These are phyloP conservation scores for Protomyces lactucae-debilis DNA, from an alignment of 1,139 yeast genomes.

Conservation along the genomic window DNA sequence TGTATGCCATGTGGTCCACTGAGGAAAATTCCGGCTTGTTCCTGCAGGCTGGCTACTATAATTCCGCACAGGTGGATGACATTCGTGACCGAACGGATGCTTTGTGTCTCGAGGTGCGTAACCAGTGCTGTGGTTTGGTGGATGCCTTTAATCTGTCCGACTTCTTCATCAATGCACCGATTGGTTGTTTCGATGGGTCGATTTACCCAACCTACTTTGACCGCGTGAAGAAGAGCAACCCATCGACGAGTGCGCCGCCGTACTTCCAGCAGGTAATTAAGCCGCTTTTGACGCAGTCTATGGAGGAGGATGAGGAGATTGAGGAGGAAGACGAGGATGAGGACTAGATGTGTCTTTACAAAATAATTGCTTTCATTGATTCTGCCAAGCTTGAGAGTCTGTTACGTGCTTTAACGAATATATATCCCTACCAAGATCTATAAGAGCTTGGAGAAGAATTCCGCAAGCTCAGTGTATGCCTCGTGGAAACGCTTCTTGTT, in stretches of 20 bases:
- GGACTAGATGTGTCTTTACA: neutral
- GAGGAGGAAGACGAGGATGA: slow-evolving; percentile 29
- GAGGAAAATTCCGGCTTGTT: slow-evolving; percentile 74
- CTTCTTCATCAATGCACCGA: slow-evolving; percentile 75
- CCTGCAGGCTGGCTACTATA: slow-evolving; percentile 57
- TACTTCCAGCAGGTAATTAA: slow-evolving; percentile 42
- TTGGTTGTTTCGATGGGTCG: slow-evolving; percentile 82
- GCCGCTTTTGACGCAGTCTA: slow-evolving; percentile 44
- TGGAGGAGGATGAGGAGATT: slow-evolving; percentile 34
- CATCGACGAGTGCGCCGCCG: slow-evolving; percentile 40
- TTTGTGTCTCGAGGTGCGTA: slow-evolving; percentile 46
- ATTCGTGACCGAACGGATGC: slow-evolving; percentile 40
- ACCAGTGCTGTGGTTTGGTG: slow-evolving; percentile 73
- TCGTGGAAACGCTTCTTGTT: slow-evolving; percentile 32
- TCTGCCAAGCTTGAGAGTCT: too few relatives aligned
- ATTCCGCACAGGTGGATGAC: slow-evolving; percentile 39
- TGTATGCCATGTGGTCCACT: slow-evolving; percentile 66
- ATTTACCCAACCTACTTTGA: slow-evolving; percentile 68
- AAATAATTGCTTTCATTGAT: too few relatives aligned
- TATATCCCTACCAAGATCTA: neutral
- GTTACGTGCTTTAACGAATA: neutral
- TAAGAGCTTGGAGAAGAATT: slow-evolving; percentile 29
- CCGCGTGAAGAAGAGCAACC: slow-evolving; percentile 42
- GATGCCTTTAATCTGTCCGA: slow-evolving; percentile 86
- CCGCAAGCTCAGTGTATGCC: slow-evolving; percentile 29